Conservation (phyloP, 345 rosid genomes). For the Pelargonium nanum region DNA sequence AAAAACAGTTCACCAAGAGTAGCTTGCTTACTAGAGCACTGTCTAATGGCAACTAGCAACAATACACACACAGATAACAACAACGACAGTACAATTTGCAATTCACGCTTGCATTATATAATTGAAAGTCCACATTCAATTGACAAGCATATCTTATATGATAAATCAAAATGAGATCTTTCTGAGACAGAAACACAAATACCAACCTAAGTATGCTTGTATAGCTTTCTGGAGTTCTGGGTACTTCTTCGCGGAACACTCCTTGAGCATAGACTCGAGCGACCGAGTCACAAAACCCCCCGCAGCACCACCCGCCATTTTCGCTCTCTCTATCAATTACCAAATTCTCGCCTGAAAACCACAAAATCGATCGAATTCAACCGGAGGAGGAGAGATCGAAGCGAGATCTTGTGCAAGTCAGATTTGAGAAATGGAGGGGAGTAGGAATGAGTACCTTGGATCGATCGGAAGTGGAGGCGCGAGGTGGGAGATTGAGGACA, state of each 20-base stretch:
- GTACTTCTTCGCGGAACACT: constrained; percentile 66
- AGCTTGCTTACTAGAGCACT: not conserved
- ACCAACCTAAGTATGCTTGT: constrained; percentile 65
- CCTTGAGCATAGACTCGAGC: constrained; percentile 92
- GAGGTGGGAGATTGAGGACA: not conserved
- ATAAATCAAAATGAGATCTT: not conserved
- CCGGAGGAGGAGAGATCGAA: not conserved
- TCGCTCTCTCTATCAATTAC: not conserved
- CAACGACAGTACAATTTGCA: not conserved
- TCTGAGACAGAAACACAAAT: constrained; percentile 6
- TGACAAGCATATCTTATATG: not conserved
- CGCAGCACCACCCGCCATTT: constrained; percentile 48
- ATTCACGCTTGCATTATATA: not conserved
- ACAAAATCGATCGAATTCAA: not conserved
- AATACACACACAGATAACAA: not conserved
- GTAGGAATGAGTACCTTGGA: not conserved
- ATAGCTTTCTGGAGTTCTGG: constrained; percentile 87
- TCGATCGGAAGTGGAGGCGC: not conserved
- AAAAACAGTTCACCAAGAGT: not conserved
- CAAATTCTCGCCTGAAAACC: not conserved
- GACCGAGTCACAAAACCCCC: constrained; percentile 92
- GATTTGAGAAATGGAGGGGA: not conserved
- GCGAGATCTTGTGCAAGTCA: not conserved
- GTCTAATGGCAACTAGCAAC: not conserved
- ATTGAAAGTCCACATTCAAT: not conserved